These are phyloP conservation scores for Pseudonectria buxi DNA, from an alignment of 2,329 filamentous ascomycete genomes.

Conservation along the genomic window DNA sequence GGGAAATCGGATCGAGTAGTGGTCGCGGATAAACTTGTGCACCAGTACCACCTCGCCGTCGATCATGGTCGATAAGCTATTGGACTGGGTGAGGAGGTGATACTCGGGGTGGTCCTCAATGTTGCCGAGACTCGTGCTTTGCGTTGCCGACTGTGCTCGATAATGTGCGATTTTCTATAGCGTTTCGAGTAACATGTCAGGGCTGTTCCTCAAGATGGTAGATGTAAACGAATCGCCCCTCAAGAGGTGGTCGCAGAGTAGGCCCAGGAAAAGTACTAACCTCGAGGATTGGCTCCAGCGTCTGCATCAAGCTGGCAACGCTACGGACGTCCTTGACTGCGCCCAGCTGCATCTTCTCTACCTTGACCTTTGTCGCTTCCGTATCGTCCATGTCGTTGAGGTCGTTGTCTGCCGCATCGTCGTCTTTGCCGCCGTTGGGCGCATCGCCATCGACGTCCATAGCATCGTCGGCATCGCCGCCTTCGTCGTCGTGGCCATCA, in stretches of 20 bases:
- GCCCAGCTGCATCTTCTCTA: slow-evolving; percentile 75
- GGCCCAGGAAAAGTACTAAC: slow-evolving; percentile 47
- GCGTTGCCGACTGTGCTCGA: slow-evolving; percentile 60
- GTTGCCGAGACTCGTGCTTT: slow-evolving; percentile 64
- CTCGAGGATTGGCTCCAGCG: slow-evolving; percentile 72
- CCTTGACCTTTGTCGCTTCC: slow-evolving; percentile 66
- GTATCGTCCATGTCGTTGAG: slow-evolving; percentile 53
- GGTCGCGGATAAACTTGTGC: slow-evolving; percentile 93
- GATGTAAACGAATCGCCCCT: slow-evolving; percentile 55
- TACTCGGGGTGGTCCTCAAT: slow-evolving; percentile 92
- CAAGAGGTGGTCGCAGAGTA: slow-evolving; percentile 11
- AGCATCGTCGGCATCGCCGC: slow-evolving; percentile 44
- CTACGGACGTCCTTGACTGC: slow-evolving; percentile 70
- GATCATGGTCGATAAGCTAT: slow-evolving; percentile 83
- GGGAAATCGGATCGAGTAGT: slow-evolving; percentile 90
- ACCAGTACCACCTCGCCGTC: slow-evolving; percentile 88
- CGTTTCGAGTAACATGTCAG: slow-evolving; percentile 54
- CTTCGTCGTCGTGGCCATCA: slow-evolving; percentile 28
- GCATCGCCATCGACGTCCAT: slow-evolving; percentile 35
- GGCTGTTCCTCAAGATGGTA: slow-evolving; percentile 48
- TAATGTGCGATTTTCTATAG: slow-evolving; percentile 73
- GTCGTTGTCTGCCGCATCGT: slow-evolving; percentile 36
- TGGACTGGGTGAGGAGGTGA: slow-evolving; percentile 79
- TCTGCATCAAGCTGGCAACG: slow-evolving; percentile 75
- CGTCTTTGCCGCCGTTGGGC: slow-evolving; percentile 51